Evolutionary conservation across 495 filamentous ascomycete species (phyloP).

Genomic region (Annulohypoxylon moriforme): DNA sequence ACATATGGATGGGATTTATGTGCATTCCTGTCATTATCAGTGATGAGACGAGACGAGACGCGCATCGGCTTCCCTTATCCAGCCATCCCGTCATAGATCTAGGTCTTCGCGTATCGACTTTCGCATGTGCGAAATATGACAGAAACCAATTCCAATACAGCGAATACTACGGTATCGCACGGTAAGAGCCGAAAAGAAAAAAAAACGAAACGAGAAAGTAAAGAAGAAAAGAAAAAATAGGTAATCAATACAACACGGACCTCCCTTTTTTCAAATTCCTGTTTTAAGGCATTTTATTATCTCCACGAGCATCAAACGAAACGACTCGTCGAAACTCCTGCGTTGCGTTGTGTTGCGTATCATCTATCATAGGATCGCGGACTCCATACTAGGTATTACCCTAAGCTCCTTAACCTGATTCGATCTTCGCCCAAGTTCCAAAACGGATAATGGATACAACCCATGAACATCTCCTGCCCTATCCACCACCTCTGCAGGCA

Average conservation of each 20-base stretch:
- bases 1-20: not conserved
- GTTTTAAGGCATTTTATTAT: not conserved
- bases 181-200: not conserved
- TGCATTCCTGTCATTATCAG: not conserved
- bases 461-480: not conserved
- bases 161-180: not conserved
- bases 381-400: not conserved
- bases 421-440: not conserved
- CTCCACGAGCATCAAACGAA: conserved; percentile 20
- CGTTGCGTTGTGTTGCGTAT: no score
- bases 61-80: conserved; percentile 37
- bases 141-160: not conserved
- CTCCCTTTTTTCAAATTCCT: not conserved
- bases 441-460: not conserved
- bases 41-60: not conserved
- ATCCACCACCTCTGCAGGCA: not conserved
- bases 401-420: conserved; percentile 4
- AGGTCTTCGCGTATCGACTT: conserved; percentile 8
- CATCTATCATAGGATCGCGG: not conserved
- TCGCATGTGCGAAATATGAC: not conserved
- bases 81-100: conserved; percentile 24
- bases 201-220: not conserved
- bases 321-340: conserved; percentile 1
- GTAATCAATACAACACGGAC: not conserved
- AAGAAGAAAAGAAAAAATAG: not conserved